Evolutionary conservation across 2,329 filamentous ascomycete genomes (phyloP).

Genomic region (Thermomyces lanuginosus): DNA sequence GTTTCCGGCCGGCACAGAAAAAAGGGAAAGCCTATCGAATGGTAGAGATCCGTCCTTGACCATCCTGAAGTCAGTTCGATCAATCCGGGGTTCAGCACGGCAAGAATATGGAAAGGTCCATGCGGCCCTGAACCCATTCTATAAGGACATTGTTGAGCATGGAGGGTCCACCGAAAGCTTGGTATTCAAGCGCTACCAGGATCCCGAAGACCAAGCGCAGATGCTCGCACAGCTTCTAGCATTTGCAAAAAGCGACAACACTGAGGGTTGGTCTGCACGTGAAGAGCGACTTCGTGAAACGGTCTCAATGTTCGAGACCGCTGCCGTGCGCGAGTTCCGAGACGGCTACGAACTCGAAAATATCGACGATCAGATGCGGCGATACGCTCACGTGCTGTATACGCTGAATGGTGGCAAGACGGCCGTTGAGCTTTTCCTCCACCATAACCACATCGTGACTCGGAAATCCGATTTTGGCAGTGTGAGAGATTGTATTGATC

Average conservation of each 20-base stretch:
- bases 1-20: slow-evolving; percentile 20
- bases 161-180: slow-evolving; percentile 59
- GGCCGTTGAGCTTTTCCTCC: slow-evolving; percentile 69
- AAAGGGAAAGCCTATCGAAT: slow-evolving; percentile 35
- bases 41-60: slow-evolving; percentile 51
- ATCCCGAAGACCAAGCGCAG: slow-evolving; percentile 77
- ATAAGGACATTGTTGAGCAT: slow-evolving; percentile 60
- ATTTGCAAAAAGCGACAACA: slow-evolving; percentile 69
- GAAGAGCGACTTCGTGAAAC: slow-evolving; percentile 58
- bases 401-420: slow-evolving; percentile 64
- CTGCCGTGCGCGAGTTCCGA: slow-evolving; percentile 80
- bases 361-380: slow-evolving; percentile 71
- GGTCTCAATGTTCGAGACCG: slow-evolving; percentile 72
- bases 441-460: slow-evolving; percentile 71
- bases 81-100: slow-evolving; percentile 67
- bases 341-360: slow-evolving; percentile 82
- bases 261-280: slow-evolving; percentile 54
- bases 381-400: slow-evolving; percentile 74
- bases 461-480: slow-evolving; percentile 56
- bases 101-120: slow-evolving; percentile 87
- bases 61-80: slow-evolving; percentile 49
- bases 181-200: slow-evolving; percentile 70
- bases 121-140: slow-evolving; percentile 74
- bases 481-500: slow-evolving; percentile 66
- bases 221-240: slow-evolving; percentile 67